These are phyloP conservation scores for Ogataea trehalophila DNA, from an alignment of 805 yeast species.

Conservation along the genomic window DNA sequence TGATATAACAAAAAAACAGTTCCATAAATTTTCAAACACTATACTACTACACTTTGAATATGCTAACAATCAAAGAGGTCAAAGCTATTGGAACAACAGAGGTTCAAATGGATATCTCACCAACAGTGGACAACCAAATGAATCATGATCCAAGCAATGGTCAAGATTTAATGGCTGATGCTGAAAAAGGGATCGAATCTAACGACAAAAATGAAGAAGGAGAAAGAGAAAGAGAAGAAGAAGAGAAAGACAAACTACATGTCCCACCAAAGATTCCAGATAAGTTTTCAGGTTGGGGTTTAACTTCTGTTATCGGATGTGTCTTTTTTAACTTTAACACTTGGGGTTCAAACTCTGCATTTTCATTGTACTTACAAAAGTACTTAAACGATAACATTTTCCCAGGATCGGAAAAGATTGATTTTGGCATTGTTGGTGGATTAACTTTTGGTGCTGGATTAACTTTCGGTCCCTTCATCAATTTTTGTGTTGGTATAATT, in stretches of 20 bases:
- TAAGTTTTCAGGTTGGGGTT: constrained; percentile 68
- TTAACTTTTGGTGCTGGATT: constrained; percentile 54
- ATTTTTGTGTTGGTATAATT: constrained; percentile 37
- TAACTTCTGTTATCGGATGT: constrained; percentile 40
- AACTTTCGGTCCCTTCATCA: constrained; percentile 44
- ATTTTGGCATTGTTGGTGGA: constrained; percentile 68
- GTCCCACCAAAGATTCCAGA: constrained; percentile 39
- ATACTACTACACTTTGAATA: too few relatives aligned
- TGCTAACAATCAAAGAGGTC: too few relatives aligned
- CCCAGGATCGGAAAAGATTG: constrained; percentile 50
- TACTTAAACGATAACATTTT: constrained; percentile 49
- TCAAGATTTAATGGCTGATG: too few relatives aligned
- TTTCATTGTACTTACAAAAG: constrained; percentile 56
- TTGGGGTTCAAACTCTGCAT: constrained; percentile 73
- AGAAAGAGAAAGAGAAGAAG: too few relatives aligned
- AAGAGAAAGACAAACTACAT: background rate
- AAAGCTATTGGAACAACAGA: too few relatives aligned
- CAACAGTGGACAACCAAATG: too few relatives aligned
- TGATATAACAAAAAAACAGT: too few relatives aligned
- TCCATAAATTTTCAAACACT: too few relatives aligned
- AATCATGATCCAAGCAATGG: too few relatives aligned
- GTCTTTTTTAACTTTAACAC: constrained; percentile 50
- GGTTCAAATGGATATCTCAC: too few relatives aligned
- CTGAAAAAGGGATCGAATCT: too few relatives aligned
- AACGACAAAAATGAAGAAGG: too few relatives aligned